Evolutionary conservation across 2,329 filamentous ascomycete species (phyloP), one percentile per base, ranked within the genome.

Genomic region (Domatiomyces globalis): DNA sequence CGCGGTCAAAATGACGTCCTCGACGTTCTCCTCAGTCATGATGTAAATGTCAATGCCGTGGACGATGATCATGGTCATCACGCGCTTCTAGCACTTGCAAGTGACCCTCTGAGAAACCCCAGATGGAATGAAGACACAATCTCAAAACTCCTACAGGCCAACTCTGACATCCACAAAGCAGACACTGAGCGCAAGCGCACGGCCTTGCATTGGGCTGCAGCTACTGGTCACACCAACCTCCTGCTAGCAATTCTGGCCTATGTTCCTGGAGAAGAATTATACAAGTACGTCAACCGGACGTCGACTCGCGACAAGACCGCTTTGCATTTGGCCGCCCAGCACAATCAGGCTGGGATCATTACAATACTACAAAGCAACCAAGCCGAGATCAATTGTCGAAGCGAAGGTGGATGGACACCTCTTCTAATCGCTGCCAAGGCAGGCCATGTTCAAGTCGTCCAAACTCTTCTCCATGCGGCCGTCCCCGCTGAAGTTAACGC

Each of bases 131-230:
- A 70, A 27, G 67, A 72, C 53, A 67, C 73, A 17, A 65, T 74
- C 17, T 61, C 64, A 15, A 51, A 70, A 48, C 53, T 75, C 39
- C 55, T 74, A 46, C 57, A 61, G 18, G 67, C 66, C 4, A 61
- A 65, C 19, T 69, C 70, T 52, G 58, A 62, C 9, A 61, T 74
- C 27, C 70, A 73, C 54, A 68, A 66, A 0, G 64, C 66, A 25
- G 72, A 75, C 58, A 67, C 68, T 49, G 61, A 73, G 19, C 72
- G 72, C 8, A 39, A 15, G 33, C 69, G 77, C 10, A 77, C 74
- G 27, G 73, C 78, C 2, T 61, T 80, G 43, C 70, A 79, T 54
- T 80, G 77, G 76, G 76, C 77, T 1, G 77, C 75, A 36, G 76
- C 73, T 20, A 77, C 76, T 45, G 74, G 74, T 17, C 77, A 79